phyloP scores from a whole-genome alignment of 2,329 filamentous ascomycete genomes.

The Aspergillus proliferans region DNA sequence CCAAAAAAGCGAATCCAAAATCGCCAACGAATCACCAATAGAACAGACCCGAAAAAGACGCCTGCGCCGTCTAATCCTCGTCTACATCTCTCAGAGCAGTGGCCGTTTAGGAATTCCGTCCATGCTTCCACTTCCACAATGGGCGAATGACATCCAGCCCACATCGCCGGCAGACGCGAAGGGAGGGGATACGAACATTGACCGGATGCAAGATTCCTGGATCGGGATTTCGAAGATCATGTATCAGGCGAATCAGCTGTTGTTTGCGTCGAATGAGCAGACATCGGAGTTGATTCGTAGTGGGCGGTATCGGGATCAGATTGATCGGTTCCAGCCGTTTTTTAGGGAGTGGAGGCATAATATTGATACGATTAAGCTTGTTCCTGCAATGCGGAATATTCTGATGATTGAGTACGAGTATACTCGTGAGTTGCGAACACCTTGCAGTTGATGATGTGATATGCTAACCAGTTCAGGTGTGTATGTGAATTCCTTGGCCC shows the following conservation, averaged over 20 bases:
- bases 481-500: conserved; percentile 86
- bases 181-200: conserved; percentile 38
- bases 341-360: conserved; percentile 72
- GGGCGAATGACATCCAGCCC: conserved; percentile 34
- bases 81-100: conserved; percentile 90
- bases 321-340: conserved; percentile 75
- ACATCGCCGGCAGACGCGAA: conserved; percentile 22
- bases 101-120: conserved; percentile 87
- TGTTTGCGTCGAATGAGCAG: conserved; percentile 81
- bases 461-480: conserved; percentile 38
- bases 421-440: conserved; percentile 55
- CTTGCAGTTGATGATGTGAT: not conserved
- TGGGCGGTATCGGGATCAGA: conserved; percentile 72
- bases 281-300: conserved; percentile 85
- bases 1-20: conserved; percentile 67
- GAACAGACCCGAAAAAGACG: conserved; percentile 75
- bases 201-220: conserved; percentile 74
- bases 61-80: conserved; percentile 77
- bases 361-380: conserved; percentile 68
- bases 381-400: conserved; percentile 61
- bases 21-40: conserved; percentile 40
- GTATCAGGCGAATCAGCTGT: conserved; percentile 78
- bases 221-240: conserved; percentile 87
- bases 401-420: conserved; percentile 94
- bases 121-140: conserved; percentile 65